These are phyloP conservation scores for Cercospora beticola DNA, from an alignment of 2,329 filamentous ascomycete genomes.

Conservation along the genomic window DNA sequence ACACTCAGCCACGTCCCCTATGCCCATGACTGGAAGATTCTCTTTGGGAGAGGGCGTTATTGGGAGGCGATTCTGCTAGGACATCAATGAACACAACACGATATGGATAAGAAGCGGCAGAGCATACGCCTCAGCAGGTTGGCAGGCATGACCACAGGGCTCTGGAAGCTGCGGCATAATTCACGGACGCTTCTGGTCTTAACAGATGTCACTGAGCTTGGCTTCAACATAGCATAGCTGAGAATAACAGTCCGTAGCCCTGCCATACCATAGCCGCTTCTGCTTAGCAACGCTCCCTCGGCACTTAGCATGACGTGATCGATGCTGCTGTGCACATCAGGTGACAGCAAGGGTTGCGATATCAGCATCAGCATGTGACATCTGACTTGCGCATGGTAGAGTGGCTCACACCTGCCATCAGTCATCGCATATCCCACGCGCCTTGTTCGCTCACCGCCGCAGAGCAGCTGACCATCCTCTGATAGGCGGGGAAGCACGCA, in stretches of 20 bases:
- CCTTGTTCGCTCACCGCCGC: not conserved
- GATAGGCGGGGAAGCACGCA: slow-evolving; percentile 1
- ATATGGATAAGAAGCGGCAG: slow-evolving; percentile 11
- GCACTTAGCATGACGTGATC: not conserved
- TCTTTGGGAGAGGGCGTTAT: slow-evolving; percentile 25
- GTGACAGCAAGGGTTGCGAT: not conserved
- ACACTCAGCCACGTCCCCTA: slow-evolving; percentile 13
- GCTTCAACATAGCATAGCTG: slow-evolving; percentile 7
- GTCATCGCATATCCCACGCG: slow-evolving; percentile 2
- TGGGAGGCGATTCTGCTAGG: slow-evolving; percentile 18
- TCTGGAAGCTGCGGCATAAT: slow-evolving; percentile 7
- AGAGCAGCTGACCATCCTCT: not conserved
- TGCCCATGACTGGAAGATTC: slow-evolving; percentile 23
- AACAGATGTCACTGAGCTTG: not conserved
- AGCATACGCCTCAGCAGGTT: not conserved
- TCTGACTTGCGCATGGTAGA: not conserved
- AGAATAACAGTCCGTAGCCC: slow-evolving; percentile 2
- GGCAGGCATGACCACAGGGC: not conserved
- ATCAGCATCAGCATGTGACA: not conserved
- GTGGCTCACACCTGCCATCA: not conserved
- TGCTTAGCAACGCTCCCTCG: slow-evolving; percentile 2
- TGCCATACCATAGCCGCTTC: slow-evolving; percentile 13
- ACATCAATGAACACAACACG: slow-evolving; percentile 12
- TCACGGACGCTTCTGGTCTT: not conserved
- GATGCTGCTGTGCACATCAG: not conserved